Conservation (phyloP, 2,329 filamentous ascomycete genomes). For the Colletotrichum cordylinicola region DNA sequence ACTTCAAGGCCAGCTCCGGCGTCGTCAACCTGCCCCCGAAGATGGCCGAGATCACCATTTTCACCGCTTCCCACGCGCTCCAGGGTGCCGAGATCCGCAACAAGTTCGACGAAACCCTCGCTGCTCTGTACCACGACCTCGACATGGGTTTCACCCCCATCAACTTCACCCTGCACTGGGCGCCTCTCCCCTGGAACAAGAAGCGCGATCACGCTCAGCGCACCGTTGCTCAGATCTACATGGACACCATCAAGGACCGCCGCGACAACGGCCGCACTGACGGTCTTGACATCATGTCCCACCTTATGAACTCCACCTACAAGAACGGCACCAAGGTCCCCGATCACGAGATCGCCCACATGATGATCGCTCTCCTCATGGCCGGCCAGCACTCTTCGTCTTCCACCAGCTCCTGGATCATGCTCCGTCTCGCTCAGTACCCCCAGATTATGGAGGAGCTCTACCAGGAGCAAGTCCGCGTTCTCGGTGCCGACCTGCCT, state of each 20-base stretch:
- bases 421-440: constrained; percentile 78
- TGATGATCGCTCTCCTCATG: constrained; percentile 95
- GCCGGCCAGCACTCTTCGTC: constrained; percentile 90
- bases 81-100: constrained; percentile 84
- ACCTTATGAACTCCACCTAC: constrained; percentile 84
- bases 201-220: constrained; percentile 80
- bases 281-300: constrained; percentile 84
- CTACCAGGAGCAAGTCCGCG: constrained; percentile 79
- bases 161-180: constrained; percentile 91
- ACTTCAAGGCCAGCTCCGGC: constrained; percentile 73
- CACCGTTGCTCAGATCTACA: constrained; percentile 83
- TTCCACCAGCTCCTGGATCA: constrained; percentile 84
- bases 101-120: constrained; percentile 81
- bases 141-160: constrained; percentile 89
- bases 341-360: constrained; percentile 85
- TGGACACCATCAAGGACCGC: constrained; percentile 79
- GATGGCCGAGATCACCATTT: constrained; percentile 89
- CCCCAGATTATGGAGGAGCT: constrained; percentile 83
- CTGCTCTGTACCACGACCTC: constrained; percentile 84
- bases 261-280: constrained; percentile 58
- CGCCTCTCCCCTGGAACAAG: constrained; percentile 86
- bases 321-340: constrained; percentile 82
- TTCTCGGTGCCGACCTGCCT: constrained; percentile 77
- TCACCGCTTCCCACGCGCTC: constrained; percentile 84
- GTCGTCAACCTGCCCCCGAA: constrained; percentile 74